Conservation (phyloP, 352 stramenopile species). For the Globisporangium nunn region DNA sequence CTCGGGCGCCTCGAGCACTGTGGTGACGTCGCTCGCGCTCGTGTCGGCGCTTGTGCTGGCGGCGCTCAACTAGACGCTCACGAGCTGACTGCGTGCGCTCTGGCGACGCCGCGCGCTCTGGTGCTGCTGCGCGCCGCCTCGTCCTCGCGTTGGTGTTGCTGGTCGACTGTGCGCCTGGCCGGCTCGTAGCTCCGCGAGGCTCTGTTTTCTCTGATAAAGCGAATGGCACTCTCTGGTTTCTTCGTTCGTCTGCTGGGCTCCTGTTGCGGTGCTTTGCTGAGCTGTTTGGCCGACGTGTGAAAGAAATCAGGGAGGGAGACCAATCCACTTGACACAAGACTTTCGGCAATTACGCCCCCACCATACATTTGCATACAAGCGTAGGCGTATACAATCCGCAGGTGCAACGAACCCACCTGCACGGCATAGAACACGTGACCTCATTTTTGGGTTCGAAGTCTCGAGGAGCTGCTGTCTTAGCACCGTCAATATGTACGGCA, state of each 20-base stretch:
- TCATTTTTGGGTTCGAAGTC: neutral
- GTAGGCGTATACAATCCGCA: no score
- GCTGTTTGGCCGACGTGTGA: neutral
- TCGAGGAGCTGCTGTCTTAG: neutral
- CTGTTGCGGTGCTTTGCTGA: neutral
- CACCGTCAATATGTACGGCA: constrained; percentile 8
- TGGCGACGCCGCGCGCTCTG: neutral
- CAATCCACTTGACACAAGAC: no score
- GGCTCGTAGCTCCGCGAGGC: neutral
- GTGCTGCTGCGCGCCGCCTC: constrained; percentile 1
- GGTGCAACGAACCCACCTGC: neutral
- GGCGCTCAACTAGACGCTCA: constrained; percentile 33
- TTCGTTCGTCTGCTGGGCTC: neutral
- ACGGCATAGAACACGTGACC: neutral
- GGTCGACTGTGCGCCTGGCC: neutral
- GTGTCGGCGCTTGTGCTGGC: constrained; percentile 22
- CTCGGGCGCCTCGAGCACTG: constrained; percentile 17
- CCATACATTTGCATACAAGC: no score
- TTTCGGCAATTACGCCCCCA: no score
- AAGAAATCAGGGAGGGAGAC: no score
- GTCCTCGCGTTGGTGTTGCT: neutral
- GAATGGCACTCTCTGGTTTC: constrained; percentile 1
- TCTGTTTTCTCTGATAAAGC: constrained; percentile 1
- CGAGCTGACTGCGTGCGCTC: neutral
- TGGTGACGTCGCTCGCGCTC: constrained; percentile 18